Evolutionary conservation across 129 eudicot genomes (phyloP).

Genomic region (Centella asiatica): DNA sequence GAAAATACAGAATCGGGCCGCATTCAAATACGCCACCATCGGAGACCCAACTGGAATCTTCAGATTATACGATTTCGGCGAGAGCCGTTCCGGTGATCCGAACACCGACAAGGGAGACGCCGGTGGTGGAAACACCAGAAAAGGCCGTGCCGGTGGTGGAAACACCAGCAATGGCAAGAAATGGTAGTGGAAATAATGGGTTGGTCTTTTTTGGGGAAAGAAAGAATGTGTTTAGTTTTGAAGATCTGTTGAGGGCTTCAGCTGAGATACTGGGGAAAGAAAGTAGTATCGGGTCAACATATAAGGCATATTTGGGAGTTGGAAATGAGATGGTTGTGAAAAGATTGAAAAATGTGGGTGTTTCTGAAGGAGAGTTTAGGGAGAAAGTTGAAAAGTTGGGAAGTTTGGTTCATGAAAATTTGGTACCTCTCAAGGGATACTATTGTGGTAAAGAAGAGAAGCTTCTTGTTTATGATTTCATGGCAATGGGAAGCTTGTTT

Average conservation of each 20-base stretch:
- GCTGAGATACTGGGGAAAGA: slow-evolving; percentile 68
- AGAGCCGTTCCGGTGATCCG: slow-evolving; percentile 5
- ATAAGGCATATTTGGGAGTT: slow-evolving; percentile 42
- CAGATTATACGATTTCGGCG: no score
- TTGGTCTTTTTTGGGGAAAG: slow-evolving; percentile 37
- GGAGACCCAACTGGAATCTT: slow-evolving; percentile 16
- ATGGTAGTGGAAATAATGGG: slow-evolving; percentile 20
- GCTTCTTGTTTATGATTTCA: slow-evolving; percentile 47
- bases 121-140: slow-evolving; percentile 10
- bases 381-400: slow-evolving; percentile 39
- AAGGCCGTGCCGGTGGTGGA: neutral
- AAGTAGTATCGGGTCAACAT: slow-evolving; percentile 39
- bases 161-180: neutral
- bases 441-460: slow-evolving; percentile 61
- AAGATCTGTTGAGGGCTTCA: slow-evolving; percentile 49
- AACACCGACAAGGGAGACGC: slow-evolving; percentile 15
- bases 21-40: slow-evolving; percentile 28
- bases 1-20: slow-evolving; percentile 16
- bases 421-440: slow-evolving; percentile 43
- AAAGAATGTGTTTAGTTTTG: slow-evolving; percentile 29
- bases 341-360: slow-evolving; percentile 49
- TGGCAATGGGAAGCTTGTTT: slow-evolving; percentile 54
- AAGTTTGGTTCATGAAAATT: slow-evolving; percentile 42
- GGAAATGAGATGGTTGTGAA: slow-evolving; percentile 48
- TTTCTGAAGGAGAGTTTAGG: slow-evolving; percentile 41